These are phyloP conservation scores for Backusella tarrabulga DNA, from an alignment of 192 early-diverging fungal species.

Conservation along the genomic window DNA sequence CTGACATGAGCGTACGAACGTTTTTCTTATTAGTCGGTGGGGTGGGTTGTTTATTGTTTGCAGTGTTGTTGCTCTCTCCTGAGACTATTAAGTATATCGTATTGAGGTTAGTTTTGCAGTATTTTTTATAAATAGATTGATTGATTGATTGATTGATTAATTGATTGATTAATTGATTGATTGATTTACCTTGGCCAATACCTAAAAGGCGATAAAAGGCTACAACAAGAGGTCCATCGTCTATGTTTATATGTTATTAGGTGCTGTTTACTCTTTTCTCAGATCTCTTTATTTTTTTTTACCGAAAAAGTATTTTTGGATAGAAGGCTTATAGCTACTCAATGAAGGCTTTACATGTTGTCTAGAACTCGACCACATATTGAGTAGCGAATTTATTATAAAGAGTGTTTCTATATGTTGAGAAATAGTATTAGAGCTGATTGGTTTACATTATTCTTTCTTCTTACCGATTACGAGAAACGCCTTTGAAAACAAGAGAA, in stretches of 20 bases:
- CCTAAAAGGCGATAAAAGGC: not conserved
- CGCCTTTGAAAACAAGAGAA: not conserved
- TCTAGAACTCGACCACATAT: not conserved
- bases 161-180: no score
- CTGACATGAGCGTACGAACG: not conserved
- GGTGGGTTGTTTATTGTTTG: not conserved
- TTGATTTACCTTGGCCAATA: not conserved
- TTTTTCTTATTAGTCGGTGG: not conserved
- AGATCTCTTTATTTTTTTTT: not conserved
- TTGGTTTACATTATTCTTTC: not conserved
- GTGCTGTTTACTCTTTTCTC: not conserved
- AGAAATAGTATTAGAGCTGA: not conserved
- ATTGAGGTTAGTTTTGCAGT: not conserved
- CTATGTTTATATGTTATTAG: not conserved
- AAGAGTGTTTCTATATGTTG: not conserved
- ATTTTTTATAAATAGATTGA: not conserved
- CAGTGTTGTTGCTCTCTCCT: not conserved
- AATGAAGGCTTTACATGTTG: not conserved
- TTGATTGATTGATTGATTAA: no score
- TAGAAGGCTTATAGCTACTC: not conserved
- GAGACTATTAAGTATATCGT: not conserved
- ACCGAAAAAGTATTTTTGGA: not conserved
- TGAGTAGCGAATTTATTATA: not conserved
- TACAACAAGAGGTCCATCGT: not conserved
- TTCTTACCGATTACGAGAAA: not conserved